Evolutionary conservation across 2,329 filamentous ascomycete species (phyloP).

Genomic region (Alternaria alternata): DNA sequence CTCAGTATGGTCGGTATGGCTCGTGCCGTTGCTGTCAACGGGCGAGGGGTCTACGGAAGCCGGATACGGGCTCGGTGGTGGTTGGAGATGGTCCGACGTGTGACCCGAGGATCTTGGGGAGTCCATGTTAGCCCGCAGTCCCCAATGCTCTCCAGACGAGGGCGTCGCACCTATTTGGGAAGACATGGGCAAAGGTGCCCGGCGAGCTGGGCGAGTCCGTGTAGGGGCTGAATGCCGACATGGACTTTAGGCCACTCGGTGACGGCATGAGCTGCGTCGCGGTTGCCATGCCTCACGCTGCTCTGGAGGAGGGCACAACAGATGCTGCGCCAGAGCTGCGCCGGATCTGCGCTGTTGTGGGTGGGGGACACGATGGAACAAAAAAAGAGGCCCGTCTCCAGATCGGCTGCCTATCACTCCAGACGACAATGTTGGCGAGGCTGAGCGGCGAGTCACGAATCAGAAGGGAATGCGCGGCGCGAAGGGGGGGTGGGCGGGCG

Average conservation of each 20-base stretch:
- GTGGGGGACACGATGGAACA: background rate
- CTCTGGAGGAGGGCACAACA: constrained; percentile 22
- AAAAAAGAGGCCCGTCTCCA: background rate
- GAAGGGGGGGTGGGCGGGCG: constrained; percentile 29
- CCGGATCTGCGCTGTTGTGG: constrained; percentile 16
- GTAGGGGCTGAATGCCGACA: constrained; percentile 58
- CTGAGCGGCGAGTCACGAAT: constrained; percentile 31
- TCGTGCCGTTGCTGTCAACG: constrained; percentile 84
- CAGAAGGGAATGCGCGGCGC: constrained; percentile 32
- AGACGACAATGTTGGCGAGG: constrained; percentile 26
- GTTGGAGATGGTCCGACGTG: constrained; percentile 57
- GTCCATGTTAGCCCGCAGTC: constrained; percentile 39
- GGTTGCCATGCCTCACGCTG: constrained; percentile 48
- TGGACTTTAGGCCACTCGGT: constrained; percentile 52
- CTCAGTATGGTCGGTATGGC: constrained; percentile 81
- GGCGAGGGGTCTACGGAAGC: constrained; percentile 80
- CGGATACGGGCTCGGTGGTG: constrained; percentile 62
- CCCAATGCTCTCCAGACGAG: constrained; percentile 15
- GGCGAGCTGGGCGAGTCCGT: constrained; percentile 61
- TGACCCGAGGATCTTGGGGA: constrained; percentile 53
- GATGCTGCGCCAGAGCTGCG: constrained; percentile 37
- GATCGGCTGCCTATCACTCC: constrained; percentile 16
- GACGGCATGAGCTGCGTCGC: constrained; percentile 58
- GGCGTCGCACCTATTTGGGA: constrained; percentile 57
- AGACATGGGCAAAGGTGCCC: constrained; percentile 53